A percentile compares a stretch with the other conserved stretches of the same genome.
Conservation (phyloP, 2,329 filamentous ascomycete genomes). For the Calonectria fujianensis region DNA sequence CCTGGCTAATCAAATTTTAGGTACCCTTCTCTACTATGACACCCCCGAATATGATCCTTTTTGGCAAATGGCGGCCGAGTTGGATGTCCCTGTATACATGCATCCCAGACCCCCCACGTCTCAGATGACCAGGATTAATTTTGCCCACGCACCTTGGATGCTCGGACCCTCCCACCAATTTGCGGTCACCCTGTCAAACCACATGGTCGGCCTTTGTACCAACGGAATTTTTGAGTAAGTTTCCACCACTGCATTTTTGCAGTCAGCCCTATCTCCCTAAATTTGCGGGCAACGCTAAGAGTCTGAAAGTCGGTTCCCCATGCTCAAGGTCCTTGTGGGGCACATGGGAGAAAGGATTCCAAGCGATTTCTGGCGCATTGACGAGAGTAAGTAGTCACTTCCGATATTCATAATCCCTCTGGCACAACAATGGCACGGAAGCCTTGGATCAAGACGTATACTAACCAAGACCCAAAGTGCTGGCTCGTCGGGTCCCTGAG, state of each 20-base stretch:
- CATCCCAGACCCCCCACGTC: constrained; percentile 38
- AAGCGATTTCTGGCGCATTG: constrained; percentile 10
- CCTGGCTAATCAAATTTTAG: background rate
- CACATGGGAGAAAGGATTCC: constrained; percentile 39
- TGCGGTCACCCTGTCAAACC: constrained; percentile 32
- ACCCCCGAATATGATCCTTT: constrained; percentile 27
- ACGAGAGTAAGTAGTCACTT: background rate
- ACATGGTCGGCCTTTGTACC: constrained; percentile 41
- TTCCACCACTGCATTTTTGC: too few species aligned
- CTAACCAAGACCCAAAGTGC: background rate
- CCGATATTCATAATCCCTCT: too few species aligned
- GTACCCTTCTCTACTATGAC: constrained; percentile 34
- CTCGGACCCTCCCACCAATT: constrained; percentile 29
- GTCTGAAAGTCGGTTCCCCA: background rate
- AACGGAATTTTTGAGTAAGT: constrained; percentile 41
- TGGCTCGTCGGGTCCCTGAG: constrained; percentile 2
- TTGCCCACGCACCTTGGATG: constrained; percentile 5
- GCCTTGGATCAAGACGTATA: background rate
- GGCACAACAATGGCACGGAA: too few species aligned
- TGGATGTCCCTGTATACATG: constrained; percentile 40
- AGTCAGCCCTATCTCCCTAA: too few species aligned
- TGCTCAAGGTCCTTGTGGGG: constrained; percentile 31
- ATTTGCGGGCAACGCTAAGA: background rate
- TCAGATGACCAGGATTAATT: constrained; percentile 14
- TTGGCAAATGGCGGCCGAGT: constrained; percentile 32